Percentiles rank a stretch among this genome's conserved stretches.
phyloP scores from a whole-genome alignment of 352 stramenopile genomes.

The Globisporangium polare region DNA sequence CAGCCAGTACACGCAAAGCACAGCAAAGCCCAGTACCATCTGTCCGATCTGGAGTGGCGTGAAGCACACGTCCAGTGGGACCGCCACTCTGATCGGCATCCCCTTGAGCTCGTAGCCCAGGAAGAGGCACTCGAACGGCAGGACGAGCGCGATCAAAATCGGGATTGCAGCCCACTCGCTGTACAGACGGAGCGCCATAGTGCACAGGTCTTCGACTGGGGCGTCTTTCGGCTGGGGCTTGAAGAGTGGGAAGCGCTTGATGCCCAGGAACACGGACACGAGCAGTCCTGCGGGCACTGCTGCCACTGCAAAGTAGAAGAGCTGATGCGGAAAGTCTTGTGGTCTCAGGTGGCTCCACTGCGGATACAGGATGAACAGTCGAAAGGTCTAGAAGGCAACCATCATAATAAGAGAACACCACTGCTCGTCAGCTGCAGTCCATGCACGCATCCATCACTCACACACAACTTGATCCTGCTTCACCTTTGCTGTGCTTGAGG shows the following conservation, averaged over 20 bases:
- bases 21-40: constrained; percentile 20
- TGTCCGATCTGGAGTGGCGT: constrained; percentile 29
- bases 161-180: constrained; percentile 48
- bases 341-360: constrained; percentile 43
- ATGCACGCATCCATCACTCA: too few relatives aligned
- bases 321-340: constrained; percentile 22
- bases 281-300: constrained; percentile 36
- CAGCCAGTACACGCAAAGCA: constrained; percentile 28
- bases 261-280: constrained; percentile 27
- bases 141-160: constrained; percentile 43
- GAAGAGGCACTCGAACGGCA: constrained; percentile 54
- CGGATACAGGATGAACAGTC: constrained; percentile 39
- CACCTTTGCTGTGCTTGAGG: constrained; percentile 28
- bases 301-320: constrained; percentile 39
- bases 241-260: constrained; percentile 57
- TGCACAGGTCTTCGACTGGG: constrained; percentile 47
- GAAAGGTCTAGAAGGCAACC: constrained; percentile 21
- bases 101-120: constrained; percentile 30
- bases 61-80: constrained; percentile 32
- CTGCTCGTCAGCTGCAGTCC: background rate
- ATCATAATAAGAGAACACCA: background rate
- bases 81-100: constrained; percentile 19
- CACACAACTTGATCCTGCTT: background rate
- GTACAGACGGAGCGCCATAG: constrained; percentile 45
- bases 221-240: constrained; percentile 47